Conservation (phyloP, 805 yeast species). For the Metschnikowia orientalis region DNA sequence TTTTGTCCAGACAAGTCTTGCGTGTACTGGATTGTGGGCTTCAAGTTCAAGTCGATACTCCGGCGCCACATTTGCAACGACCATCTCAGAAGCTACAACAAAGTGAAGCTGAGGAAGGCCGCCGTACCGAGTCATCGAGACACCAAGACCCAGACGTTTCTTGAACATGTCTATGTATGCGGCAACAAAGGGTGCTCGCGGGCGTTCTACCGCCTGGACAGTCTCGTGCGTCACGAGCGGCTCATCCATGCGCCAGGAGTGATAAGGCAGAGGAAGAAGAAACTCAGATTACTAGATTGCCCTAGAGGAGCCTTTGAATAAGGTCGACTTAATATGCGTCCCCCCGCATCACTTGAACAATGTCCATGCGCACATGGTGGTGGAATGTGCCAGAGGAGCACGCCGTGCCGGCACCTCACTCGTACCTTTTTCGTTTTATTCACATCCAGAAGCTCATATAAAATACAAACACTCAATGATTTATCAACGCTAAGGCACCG, state of each 20-base stretch:
- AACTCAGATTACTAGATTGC: no score
- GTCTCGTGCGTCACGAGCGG: slow-evolving; percentile 15
- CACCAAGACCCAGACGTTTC: slow-evolving; percentile 7
- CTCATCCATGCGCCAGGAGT: slow-evolving; percentile 6
- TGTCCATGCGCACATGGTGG: no score
- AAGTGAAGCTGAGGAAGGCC: slow-evolving; percentile 9
- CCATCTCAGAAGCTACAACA: slow-evolving; percentile 17
- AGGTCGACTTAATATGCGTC: no score
- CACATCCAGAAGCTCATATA: no score
- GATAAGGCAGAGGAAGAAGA: no score
- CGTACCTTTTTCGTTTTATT: no score
- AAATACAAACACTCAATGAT: no score
- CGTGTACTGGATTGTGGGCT: slow-evolving; percentile 14
- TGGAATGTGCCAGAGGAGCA: no score
- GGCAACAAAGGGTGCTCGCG: slow-evolving; percentile 10
- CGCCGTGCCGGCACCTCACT: no score
- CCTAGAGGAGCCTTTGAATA: no score
- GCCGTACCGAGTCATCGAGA: slow-evolving; percentile 3
- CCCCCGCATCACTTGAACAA: no score
- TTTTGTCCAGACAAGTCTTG: slow-evolving; percentile 17
- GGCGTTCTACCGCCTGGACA: slow-evolving; percentile 20
- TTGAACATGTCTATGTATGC: slow-evolving; percentile 17
- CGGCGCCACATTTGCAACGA: slow-evolving; percentile 18
- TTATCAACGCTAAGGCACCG: no score
- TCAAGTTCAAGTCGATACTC: slow-evolving; percentile 12